These are phyloP conservation scores for Epichloe sp. DNA, from an alignment of 2,329 filamentous ascomycete genomes.

Conservation along the genomic window DNA sequence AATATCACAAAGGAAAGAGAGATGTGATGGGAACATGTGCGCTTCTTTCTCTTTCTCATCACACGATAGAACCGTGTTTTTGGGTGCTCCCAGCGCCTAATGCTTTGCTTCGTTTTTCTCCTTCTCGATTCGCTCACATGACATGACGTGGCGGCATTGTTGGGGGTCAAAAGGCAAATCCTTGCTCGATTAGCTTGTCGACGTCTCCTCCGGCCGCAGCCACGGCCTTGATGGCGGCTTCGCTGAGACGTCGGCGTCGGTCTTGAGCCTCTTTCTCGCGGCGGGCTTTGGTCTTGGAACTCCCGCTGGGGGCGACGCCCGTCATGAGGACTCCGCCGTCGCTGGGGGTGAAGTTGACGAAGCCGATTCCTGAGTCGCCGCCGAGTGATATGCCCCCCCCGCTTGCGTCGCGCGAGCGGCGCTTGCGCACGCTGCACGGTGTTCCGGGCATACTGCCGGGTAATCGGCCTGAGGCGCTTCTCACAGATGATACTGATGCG, in stretches of 20 bases:
- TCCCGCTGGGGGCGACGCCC: slow-evolving; percentile 78
- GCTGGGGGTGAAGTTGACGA: slow-evolving; percentile 81
- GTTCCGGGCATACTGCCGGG: slow-evolving; percentile 25
- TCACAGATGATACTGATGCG: slow-evolving; percentile 21
- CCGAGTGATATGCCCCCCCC: slow-evolving; percentile 15
- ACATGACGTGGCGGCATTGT: not conserved
- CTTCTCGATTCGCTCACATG: too few relatives aligned
- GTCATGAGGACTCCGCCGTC: slow-evolving; percentile 71
- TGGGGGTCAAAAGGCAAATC: slow-evolving; percentile 27
- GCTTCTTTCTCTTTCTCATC: too few relatives aligned
- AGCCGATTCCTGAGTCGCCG: slow-evolving; percentile 35
- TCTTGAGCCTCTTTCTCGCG: slow-evolving; percentile 80
- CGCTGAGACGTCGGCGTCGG: slow-evolving; percentile 53
- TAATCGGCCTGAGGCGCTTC: slow-evolving; percentile 22
- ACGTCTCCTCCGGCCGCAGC: slow-evolving; percentile 58
- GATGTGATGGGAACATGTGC: not conserved
- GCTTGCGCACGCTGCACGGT: slow-evolving; percentile 26
- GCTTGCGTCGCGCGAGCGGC: slow-evolving; percentile 24
- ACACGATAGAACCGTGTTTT: too few relatives aligned
- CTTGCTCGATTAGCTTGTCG: slow-evolving; percentile 36
- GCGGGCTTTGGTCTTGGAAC: slow-evolving; percentile 86
- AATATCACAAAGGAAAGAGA: too few relatives aligned
- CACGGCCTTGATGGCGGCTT: slow-evolving; percentile 56
- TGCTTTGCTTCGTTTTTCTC: too few relatives aligned
- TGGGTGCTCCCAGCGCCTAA: too few relatives aligned